Evolutionary conservation across 192 early-diverging fungal species (phyloP).

Genomic region (Obelidium mucronatum): DNA sequence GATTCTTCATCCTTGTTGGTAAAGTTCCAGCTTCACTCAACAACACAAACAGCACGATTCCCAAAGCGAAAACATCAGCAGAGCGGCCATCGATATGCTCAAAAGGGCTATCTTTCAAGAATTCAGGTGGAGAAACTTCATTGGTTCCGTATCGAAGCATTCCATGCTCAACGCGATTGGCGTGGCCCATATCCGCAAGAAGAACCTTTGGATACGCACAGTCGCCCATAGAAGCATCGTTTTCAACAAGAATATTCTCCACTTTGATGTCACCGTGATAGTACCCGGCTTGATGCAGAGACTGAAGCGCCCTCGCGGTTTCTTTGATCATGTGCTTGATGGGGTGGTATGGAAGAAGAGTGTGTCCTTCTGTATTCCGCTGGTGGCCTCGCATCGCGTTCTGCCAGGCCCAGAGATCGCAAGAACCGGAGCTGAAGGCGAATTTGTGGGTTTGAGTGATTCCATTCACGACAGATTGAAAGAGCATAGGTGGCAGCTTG

Average conservation of each 20-base stretch:
- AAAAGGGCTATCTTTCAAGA: conserved; percentile 17
- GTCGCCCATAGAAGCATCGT: background rate
- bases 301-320: conserved; percentile 43
- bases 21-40: conserved; percentile 20
- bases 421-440: conserved; percentile 14
- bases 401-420: conserved; percentile 24
- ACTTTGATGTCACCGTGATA: conserved; percentile 79
- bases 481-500: background rate
- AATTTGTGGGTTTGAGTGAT: background rate
- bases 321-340: conserved; percentile 50
- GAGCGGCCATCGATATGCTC: background rate
- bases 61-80: conserved; percentile 37
- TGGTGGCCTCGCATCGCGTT: conserved; percentile 6
- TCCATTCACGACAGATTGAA: background rate
- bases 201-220: conserved; percentile 1
- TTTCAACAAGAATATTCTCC: conserved; percentile 78
- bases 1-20: background rate
- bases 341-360: conserved; percentile 15
- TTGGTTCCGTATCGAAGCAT: conserved; percentile 26
- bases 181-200: conserved; percentile 32
- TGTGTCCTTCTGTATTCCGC: background rate
- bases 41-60: conserved; percentile 22
- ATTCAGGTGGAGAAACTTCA: conserved; percentile 33
- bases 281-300: conserved; percentile 54
- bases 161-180: background rate